Evolutionary conservation across 2,329 filamentous ascomycete species (phyloP), one percentile per base, ranked within the genome.

Genomic region (Aureobasidium sp.): DNA sequence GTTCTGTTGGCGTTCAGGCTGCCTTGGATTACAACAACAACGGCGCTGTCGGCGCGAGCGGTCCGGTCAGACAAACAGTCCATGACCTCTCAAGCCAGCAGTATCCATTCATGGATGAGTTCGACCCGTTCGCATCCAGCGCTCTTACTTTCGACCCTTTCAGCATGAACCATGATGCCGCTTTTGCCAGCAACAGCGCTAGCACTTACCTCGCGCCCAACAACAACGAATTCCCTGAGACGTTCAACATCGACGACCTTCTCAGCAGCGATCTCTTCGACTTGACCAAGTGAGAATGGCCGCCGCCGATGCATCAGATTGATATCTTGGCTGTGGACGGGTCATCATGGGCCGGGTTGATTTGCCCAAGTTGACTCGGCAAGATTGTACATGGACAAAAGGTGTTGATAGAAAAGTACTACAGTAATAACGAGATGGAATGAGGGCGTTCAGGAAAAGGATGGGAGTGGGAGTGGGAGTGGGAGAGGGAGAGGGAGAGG

Each of bases 121-220:
- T 61, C 48, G 50, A 61, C 37, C 59, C 58, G 4, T 54, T 49
- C 45, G 49, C 34, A 34, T n/a, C 58, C 51, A 57, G 55, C 45
- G 41, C 56, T 19, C 37, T 57, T 53, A 57, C 50, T 52, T 61
- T 60, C 56, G 53, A 61, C 48, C 57, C 60, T 21, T 49, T 41
- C 37, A 44, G 17, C 44, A 41, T 49, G 35, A 48, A 45, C 29
- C 44, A 45, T 21, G 53, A 49, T 17, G 45, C 37, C 10, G 44
- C 53, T 24, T 49, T 55, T 25, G 39, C 53, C 16, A 34, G 35
- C 12, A 38, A 40, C 45, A 45, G 38, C 32, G 25, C 45, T 21
- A 32, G 53, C 38, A 55, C 44, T 32, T 55, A 51, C 32, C 19
- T 45, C 21, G 45, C 54, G 55, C 54, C 51, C 7, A 49, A 51